Base-by-base conservation (phyloP, 495 filamentous ascomycete species). In the Talaromyces adpressus region DNA sequence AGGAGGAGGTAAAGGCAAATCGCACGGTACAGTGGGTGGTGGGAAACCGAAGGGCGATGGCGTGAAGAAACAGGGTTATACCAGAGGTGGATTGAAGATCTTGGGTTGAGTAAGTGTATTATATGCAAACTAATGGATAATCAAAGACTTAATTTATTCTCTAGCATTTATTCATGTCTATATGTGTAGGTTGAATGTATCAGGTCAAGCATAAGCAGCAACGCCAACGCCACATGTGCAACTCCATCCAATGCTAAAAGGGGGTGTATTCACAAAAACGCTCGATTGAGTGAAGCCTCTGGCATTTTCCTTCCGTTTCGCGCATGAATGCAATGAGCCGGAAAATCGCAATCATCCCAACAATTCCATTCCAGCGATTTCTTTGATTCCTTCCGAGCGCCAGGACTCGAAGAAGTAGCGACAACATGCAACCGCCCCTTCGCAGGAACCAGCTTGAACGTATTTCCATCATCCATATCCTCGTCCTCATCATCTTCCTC, bases 61-160 rank as follows among this genome's bases (percentile, higher is more conserved):
- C 5, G 80, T 95, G 45, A 95, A 94, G 81, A 87, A 90, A 61
- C 84, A 85, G 1, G 82, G 83, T 57, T 92, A 92, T 80, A 92
- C 88, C 1, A 91, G 91, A 76, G 87, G 87, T 7, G 91, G 91
- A 3, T 68, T 93, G 70, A 90, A 83, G 72, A 77, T 96, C 62
- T 72, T 96, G 45, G 91, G 91, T 64, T 95, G 77, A 85, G 56
- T 58, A 58, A 36, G 56, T 58, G 27, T 58, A 54, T 27, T 20
- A 49, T 49, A 49, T 49, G 7, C 45, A 49, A 49, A 18, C 18
- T 49, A 49, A 18, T 20, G 45, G 45, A 49, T 47, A 49, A 49
- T 49, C 45, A 18, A 51, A 54, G 51, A 27, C 25, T 54, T 54
- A 54, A 49, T 49, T 8, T 49, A 36, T 49, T 20, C 11, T 49